Evolutionary conservation across 352 stramenopile species (phyloP), one percentile per base, ranked within the genome.

Genomic region (Globisporangium polare): DNA sequence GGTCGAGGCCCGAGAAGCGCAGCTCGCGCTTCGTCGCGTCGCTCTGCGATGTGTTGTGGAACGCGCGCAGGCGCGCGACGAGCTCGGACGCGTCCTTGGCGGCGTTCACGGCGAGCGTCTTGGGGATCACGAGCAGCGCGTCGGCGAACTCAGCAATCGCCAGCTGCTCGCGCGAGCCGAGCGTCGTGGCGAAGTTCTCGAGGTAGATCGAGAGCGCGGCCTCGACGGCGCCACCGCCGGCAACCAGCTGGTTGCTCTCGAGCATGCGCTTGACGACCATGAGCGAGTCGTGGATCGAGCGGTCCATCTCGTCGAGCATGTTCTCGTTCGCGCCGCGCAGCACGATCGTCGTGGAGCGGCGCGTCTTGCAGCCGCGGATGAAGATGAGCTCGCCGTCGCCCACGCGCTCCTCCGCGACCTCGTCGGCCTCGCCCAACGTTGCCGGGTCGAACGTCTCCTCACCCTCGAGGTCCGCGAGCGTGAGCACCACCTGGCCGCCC

Each of bases 261-360:
- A 99, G 86, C 91, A 99, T 98, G 47, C 97, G 89, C 87, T 99
- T 99, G 20, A 99, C 94, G n/a, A 99, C 96, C 87, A 98, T 99
- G 51, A 99, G 86, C 43, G 95, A 93, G 80, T 99, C 98, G 73
- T 99, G 97, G 60, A 99, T 86, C 22, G 97, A 98, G 39, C 98
- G 89, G 75, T 99, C 97, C 94, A 99, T 99, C 80, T 99, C 98
- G 71, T 99, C 97, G 12, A 99, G 80, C 89, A 99, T 97, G 84
- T 98, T 99, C 69, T 99, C 97, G 86, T 99, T 99, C 33, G 98
- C 97, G 37, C 98, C 98, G 31, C 98, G 92, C 57, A 99, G 83
- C 26, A 99, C 93, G 63, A 99, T 94, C 0, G 97, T 99, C 20
- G 96, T 98, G 5, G 96, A 81, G 64, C 96, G 88, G 54, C 88